A percentile compares a stretch with the other conserved stretches of the same genome.
These are phyloP conservation scores for Pistacia vera DNA, from an alignment of 345 rosid genomes.

Conservation along the genomic window DNA sequence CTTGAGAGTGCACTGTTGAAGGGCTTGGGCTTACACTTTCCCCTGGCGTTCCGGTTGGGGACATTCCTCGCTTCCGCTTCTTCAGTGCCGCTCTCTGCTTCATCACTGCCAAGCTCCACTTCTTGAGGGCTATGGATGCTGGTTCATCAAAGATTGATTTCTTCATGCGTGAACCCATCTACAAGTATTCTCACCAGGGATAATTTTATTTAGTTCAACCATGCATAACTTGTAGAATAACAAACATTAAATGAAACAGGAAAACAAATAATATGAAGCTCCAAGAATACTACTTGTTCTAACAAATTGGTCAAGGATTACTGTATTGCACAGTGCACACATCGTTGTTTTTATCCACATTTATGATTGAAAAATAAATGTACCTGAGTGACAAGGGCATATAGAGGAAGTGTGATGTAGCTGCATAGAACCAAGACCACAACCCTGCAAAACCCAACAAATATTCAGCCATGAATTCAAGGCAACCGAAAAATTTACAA, in stretches of 20 bases:
- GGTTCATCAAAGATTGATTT: conserved; percentile 89
- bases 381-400: conserved; percentile 97
- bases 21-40: conserved; percentile 48
- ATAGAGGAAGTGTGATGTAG: conserved; percentile 89
- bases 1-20: conserved; percentile 36
- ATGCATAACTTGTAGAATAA: too few species aligned
- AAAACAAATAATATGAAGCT: too few species aligned
- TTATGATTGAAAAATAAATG: neutral
- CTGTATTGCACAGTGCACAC: too few species aligned
- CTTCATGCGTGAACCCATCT: conserved; percentile 96
- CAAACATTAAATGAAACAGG: too few species aligned
- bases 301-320: too few species aligned
- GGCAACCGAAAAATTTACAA: neutral
- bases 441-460: conserved; percentile 42
- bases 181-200: neutral
- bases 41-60: conserved; percentile 43
- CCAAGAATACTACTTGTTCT: too few species aligned
- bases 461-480: neutral
- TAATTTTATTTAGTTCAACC: too few species aligned
- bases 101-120: conserved; percentile 72
- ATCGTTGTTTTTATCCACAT: too few species aligned
- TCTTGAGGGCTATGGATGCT: conserved; percentile 85
- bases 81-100: conserved; percentile 19
- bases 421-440: conserved; percentile 70
- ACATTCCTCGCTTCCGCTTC: conserved; percentile 59